Evolutionary conservation across 192 early-diverging fungal species (phyloP).

Genomic region (Rhizophlyctis rosea): DNA sequence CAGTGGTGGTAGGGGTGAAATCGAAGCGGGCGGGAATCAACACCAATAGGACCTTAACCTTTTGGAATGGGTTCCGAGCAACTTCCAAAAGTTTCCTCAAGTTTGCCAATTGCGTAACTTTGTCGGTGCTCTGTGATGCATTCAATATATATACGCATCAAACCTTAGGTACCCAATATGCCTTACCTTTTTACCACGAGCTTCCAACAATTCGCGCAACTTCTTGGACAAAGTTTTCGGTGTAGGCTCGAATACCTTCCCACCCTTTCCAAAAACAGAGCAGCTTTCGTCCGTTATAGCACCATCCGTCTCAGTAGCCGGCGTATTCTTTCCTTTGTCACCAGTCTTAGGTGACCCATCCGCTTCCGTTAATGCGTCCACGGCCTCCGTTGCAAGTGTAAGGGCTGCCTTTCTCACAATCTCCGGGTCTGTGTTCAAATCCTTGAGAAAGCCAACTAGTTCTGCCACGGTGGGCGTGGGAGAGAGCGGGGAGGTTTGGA

Average conservation of each 20-base stretch:
- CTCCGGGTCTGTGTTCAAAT: too few relatives aligned
- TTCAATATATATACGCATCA: too few relatives aligned
- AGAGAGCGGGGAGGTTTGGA: too few relatives aligned
- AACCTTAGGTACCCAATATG: too few relatives aligned
- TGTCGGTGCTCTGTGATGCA: neutral
- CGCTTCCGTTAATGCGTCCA: too few relatives aligned
- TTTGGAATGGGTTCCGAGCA: conserved; percentile 72
- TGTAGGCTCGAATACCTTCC: conserved; percentile 57
- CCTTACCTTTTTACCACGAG: conserved; percentile 88
- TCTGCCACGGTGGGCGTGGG: too few relatives aligned
- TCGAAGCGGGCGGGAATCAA: conserved; percentile 91
- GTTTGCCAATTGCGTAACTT: conserved; percentile 54
- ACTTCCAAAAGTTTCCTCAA: conserved; percentile 63
- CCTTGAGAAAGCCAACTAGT: too few relatives aligned
- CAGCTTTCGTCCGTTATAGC: conserved; percentile 39
- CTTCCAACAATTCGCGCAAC: conserved; percentile 70
- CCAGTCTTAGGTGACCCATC: too few relatives aligned
- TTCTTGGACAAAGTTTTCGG: conserved; percentile 79
- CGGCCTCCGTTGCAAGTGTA: too few relatives aligned
- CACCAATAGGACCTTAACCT: conserved; percentile 77
- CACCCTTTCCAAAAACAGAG: conserved; percentile 46
- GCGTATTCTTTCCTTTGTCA: too few relatives aligned
- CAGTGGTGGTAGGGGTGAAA: conserved; percentile 55
- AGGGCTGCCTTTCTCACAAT: too few relatives aligned
- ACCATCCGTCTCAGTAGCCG: neutral